Conservation (phyloP, 257 asterid species). For the Jaltomata sinuosa region DNA sequence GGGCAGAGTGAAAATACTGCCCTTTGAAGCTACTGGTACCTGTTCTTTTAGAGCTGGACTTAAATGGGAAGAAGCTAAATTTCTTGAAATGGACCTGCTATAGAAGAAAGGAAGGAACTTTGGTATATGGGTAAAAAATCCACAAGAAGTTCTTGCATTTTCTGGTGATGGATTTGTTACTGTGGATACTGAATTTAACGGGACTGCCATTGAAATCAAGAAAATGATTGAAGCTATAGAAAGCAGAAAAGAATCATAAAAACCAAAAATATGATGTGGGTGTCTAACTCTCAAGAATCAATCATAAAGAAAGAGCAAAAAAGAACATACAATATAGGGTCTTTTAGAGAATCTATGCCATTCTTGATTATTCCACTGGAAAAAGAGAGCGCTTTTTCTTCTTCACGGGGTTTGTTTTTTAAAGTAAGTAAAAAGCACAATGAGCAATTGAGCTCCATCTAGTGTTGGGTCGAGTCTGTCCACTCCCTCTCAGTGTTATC, state of each 20-base stretch:
- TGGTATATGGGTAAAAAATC: constrained; percentile 27
- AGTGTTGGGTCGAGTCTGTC: background rate
- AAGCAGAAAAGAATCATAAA: background rate
- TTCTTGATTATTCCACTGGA: background rate
- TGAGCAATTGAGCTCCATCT: background rate
- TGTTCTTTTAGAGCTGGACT: background rate
- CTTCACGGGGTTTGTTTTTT: background rate
- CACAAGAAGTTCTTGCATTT: constrained; percentile 18
- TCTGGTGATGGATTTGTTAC: constrained; percentile 41
- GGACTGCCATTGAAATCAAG: constrained; percentile 40
- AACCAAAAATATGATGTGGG: background rate
- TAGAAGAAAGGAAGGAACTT: constrained; percentile 34
- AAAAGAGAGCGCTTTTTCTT: background rate
- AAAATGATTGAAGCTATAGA: background rate
- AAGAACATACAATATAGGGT: background rate
- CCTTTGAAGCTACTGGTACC: constrained; percentile 17
- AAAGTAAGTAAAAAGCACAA: background rate
- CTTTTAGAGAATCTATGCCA: background rate
- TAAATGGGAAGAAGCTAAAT: constrained; percentile 32
- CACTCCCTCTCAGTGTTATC: background rate
- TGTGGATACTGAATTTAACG: constrained; percentile 51
- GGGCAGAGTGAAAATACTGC: constrained; percentile 50
- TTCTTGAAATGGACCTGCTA: constrained; percentile 25
- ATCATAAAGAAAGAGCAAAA: background rate
- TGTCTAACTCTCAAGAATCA: background rate